Evolutionary conservation across 2,329 filamentous ascomycete species (phyloP).

Genomic region (Calonectria leucothoes): DNA sequence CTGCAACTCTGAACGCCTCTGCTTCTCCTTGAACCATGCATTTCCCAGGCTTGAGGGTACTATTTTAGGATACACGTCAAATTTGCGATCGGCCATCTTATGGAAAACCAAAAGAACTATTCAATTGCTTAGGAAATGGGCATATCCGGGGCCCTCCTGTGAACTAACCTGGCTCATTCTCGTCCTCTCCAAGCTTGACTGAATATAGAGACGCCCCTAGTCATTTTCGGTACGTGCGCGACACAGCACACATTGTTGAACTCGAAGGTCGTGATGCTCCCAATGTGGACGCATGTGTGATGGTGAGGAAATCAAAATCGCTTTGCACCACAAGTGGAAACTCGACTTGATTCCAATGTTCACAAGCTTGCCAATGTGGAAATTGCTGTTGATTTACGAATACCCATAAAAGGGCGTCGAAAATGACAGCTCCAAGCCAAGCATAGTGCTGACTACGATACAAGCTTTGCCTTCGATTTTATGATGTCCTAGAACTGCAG

Average conservation of each 20-base stretch:
- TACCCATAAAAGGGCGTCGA: not conserved
- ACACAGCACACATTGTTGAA: conserved; percentile 21
- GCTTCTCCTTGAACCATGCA: conserved; percentile 40
- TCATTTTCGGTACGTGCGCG: conserved; percentile 31
- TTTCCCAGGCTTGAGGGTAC: conserved; percentile 41
- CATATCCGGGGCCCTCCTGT: not conserved
- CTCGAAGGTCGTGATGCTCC: not conserved
- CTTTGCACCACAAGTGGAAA: not conserved
- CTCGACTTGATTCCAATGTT: too few species aligned
- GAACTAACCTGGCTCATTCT: conserved; percentile 35
- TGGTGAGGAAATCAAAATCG: not conserved
- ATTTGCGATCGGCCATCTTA: conserved; percentile 34
- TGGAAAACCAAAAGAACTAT: conserved; percentile 36
- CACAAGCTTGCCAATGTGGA: too few species aligned
- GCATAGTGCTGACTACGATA: not conserved
- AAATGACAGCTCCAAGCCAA: not conserved
- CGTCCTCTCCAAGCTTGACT: conserved; percentile 29
- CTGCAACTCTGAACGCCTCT: conserved; percentile 38
- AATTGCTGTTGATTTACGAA: not conserved
- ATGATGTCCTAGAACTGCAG: not conserved
- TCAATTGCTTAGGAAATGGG: not conserved
- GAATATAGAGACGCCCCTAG: conserved; percentile 27
- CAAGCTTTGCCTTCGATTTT: not conserved
- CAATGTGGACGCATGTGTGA: not conserved
- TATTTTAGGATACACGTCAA: conserved; percentile 37